Evolutionary conservation across 257 asterid species (phyloP).

Genomic region (Nicotiana noctiflora): DNA sequence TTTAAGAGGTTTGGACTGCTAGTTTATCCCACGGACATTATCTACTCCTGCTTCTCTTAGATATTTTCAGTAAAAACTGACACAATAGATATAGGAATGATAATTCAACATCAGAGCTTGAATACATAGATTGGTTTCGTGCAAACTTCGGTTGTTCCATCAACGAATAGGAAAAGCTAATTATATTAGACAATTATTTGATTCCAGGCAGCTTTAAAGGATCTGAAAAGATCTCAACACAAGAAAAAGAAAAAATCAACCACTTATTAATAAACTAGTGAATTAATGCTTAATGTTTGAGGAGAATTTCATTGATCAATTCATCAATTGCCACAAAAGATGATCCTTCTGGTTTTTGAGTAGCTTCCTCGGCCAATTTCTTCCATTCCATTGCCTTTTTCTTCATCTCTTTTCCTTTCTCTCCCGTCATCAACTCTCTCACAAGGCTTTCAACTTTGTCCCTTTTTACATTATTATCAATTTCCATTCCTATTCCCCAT

Average conservation of each 20-base stretch:
- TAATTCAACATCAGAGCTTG: no score
- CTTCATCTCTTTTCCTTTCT: slow-evolving; percentile 11
- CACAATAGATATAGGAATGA: no score
- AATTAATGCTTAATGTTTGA: background rate
- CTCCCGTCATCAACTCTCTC: slow-evolving; percentile 12
- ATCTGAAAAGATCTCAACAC: background rate
- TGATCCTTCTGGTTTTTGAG: background rate
- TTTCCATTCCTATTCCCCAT: slow-evolving; percentile 20
- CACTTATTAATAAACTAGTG: background rate
- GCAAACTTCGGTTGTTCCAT: no score
- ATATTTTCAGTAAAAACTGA: no score
- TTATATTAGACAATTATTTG: no score
- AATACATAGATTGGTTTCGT: no score
- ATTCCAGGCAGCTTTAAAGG: background rate
- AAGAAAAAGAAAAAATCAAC: background rate
- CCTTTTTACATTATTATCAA: slow-evolving; percentile 13
- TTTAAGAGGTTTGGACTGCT: no score
- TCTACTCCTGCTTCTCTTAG: no score
- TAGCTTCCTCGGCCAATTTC: slow-evolving; percentile 8
- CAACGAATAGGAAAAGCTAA: background rate
- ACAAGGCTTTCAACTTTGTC: slow-evolving; percentile 10
- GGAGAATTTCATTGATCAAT: slow-evolving; percentile 4
- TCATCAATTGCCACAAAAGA: background rate
- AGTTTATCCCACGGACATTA: no score
- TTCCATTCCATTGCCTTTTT: slow-evolving; percentile 17